Evolutionary conservation across 768 basidiomycete species (phyloP).

Genomic region (Rhodotorula babjevae): DNA sequence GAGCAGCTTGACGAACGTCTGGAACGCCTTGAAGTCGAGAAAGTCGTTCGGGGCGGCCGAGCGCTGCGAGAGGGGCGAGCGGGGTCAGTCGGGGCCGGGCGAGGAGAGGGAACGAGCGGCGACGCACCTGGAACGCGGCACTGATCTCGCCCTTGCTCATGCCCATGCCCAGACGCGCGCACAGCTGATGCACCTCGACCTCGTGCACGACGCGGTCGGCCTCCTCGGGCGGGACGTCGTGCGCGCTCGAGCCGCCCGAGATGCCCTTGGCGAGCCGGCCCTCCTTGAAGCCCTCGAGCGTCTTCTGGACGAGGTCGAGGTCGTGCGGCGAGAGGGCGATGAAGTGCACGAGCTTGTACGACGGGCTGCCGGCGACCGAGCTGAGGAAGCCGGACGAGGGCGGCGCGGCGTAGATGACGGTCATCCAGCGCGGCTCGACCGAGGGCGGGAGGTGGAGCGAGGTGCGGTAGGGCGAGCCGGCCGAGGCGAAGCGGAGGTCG

Average conservation of each 20-base stretch:
- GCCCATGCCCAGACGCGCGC: slow-evolving; percentile 25
- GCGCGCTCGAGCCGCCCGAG: not conserved
- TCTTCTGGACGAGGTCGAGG: slow-evolving; percentile 24
- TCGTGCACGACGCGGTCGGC: slow-evolving; percentile 28
- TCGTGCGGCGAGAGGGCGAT: slow-evolving; percentile 15
- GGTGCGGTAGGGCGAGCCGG: slow-evolving; percentile 37
- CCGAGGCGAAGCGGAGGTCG: slow-evolving; percentile 26
- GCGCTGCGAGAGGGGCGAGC: not conserved
- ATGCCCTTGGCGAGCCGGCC: slow-evolving; percentile 21
- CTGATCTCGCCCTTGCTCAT: slow-evolving; percentile 28
- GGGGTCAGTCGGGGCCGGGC: not conserved
- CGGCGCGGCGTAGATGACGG: slow-evolving; percentile 30
- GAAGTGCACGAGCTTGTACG: slow-evolving; percentile 38
- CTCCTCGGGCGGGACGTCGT: not conserved
- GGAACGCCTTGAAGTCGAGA: slow-evolving; percentile 74
- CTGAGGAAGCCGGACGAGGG: slow-evolving; percentile 8
- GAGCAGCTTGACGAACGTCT: slow-evolving; percentile 71
- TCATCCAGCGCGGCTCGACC: slow-evolving; percentile 38
- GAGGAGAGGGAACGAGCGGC: not conserved
- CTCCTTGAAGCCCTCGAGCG: slow-evolving; percentile 28
- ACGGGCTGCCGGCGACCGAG: slow-evolving; percentile 6
- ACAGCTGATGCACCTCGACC: slow-evolving; percentile 28
- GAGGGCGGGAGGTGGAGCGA: slow-evolving; percentile 28
- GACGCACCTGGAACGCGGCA: slow-evolving; percentile 26
- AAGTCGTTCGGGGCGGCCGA: slow-evolving; percentile 30